Conservation (phyloP, 148 eudicot species). For the Diospyros lotus region DNA sequence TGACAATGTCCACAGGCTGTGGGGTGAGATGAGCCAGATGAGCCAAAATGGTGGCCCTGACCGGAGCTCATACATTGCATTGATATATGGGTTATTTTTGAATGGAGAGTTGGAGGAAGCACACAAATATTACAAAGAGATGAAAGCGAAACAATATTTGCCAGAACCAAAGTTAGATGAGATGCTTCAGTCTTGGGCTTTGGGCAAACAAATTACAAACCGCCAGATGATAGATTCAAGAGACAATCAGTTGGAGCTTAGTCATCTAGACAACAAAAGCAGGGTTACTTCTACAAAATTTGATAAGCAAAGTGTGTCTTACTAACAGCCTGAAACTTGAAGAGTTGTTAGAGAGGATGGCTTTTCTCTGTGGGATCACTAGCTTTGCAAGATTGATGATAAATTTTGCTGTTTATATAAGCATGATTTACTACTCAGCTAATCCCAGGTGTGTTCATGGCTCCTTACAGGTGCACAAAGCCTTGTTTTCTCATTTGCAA, state of each 20-base stretch:
- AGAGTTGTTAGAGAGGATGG: slow-evolving; percentile 34
- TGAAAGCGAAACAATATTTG: slow-evolving; percentile 58
- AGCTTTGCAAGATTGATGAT: slow-evolving; percentile 1
- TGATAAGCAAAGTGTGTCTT: slow-evolving; percentile 22
- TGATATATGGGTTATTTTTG: slow-evolving; percentile 79
- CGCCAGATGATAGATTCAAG: slow-evolving; percentile 14
- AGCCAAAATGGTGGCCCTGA: slow-evolving; percentile 61
- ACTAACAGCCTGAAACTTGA: slow-evolving; percentile 32
- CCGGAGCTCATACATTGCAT: slow-evolving; percentile 54
- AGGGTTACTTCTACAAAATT: slow-evolving; percentile 16
- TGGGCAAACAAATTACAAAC: slow-evolving; percentile 44
- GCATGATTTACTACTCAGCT: neutral
- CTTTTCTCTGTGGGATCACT: slow-evolving; percentile 41
- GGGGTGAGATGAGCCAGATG: slow-evolving; percentile 77
- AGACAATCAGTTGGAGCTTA: slow-evolving; percentile 16
- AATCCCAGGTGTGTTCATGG: neutral
- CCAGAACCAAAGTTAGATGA: slow-evolving; percentile 72
- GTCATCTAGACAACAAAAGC: slow-evolving; percentile 10
- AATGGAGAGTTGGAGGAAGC: slow-evolving; percentile 81
- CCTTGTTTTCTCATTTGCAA: neutral
- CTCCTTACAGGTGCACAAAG: slow-evolving; percentile 11
- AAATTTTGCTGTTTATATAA: neutral
- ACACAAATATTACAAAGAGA: slow-evolving; percentile 51
- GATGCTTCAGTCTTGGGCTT: slow-evolving; percentile 61
- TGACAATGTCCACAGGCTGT: slow-evolving; percentile 50